Percentiles rank a stretch among this genome's conserved stretches.
phyloP scores from a whole-genome alignment of 805 yeast genomes.

The Metschnikowia cerradonensis region DNA sequence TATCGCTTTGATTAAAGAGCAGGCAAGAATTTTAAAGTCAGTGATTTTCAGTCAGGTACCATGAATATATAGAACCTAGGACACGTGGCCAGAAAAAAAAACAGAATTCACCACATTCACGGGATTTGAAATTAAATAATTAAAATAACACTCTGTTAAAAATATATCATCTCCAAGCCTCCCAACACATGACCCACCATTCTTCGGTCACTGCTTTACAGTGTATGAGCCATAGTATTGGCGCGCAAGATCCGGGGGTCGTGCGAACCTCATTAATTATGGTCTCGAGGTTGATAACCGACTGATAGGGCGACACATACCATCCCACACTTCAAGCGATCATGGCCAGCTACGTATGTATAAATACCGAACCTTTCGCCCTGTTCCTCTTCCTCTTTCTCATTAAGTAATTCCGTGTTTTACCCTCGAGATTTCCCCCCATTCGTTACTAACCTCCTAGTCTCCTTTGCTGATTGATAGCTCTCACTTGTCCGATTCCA shows the following conservation, averaged over 20 bases:
- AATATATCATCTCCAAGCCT: no score
- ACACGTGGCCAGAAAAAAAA: no score
- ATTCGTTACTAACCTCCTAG: constrained; percentile 15
- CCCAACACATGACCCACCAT: no score
- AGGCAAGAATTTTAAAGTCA: no score
- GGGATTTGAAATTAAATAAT: no score
- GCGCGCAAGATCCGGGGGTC: constrained; percentile 4
- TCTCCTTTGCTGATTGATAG: constrained; percentile 53
- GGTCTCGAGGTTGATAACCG: constrained; percentile 5
- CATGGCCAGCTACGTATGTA: constrained; percentile 7
- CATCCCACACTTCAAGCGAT: not conserved
- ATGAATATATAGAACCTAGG: no score
- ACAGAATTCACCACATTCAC: no score
- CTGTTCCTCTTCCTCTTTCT: not conserved
- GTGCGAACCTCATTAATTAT: not conserved
- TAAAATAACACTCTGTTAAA: no score
- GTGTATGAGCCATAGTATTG: not conserved
- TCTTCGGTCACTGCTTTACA: no score
- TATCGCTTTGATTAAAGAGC: no score
- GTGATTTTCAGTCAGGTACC: no score
- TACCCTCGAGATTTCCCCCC: not conserved
- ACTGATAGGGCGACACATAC: constrained; percentile 1
- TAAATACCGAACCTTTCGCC: not conserved
- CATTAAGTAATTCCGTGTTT: no score
- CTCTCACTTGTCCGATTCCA: constrained; percentile 59